Evolutionary conservation across 768 basidiomycete genomes (phyloP), one percentile per base, ranked within the genome.

Genomic region (Mrakia frigida): DNA sequence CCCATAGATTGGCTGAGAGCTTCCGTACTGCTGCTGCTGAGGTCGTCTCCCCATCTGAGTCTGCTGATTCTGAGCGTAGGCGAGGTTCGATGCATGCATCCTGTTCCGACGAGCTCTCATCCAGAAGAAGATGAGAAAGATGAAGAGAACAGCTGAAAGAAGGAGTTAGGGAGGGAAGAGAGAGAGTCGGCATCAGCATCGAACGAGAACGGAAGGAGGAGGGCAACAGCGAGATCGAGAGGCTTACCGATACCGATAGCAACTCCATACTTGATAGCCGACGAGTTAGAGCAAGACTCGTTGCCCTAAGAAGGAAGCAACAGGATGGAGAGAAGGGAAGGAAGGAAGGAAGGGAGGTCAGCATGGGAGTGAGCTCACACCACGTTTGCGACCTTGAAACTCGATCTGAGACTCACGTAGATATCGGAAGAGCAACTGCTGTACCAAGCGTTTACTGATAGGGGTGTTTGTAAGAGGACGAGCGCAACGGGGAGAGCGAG

Each of bases 31-130:
- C 63, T n/a, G 60, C n/a, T 61, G 60, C 28, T n/a, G 28, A n/a
- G 63, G 63, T 35, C 63, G 7, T 9, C 63, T 16, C 37, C 63
- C 63, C 33, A 65, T 33, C 28, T 31, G 18, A 31, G n/a, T 39
- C 63, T 65, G 63, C 39, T 68, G 65, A 6, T 68, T 18, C 37
- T 68, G 65, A n/a, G 65, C 65, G 39, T 39, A 68, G 4, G n/a
- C 65, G 39, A 68, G 39, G 37, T 68, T 68, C 18, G 65, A 16
- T 6, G 37, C 25, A 21, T 68, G 65, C 23, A n/a, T 37, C 6
- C 65, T 13, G 1, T 39, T 18, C 18, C 65, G 65, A 39, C 65
- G 65, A 23, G 35, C 18, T 39, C 35, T 23, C 4, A 41, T 23
- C 35, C 35, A 41, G 37, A 41, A 68, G 65, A n/a, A 68, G 37